Evolutionary conservation across 768 basidiomycete genomes (phyloP).

Genomic region (Roridomyces roridus): DNA sequence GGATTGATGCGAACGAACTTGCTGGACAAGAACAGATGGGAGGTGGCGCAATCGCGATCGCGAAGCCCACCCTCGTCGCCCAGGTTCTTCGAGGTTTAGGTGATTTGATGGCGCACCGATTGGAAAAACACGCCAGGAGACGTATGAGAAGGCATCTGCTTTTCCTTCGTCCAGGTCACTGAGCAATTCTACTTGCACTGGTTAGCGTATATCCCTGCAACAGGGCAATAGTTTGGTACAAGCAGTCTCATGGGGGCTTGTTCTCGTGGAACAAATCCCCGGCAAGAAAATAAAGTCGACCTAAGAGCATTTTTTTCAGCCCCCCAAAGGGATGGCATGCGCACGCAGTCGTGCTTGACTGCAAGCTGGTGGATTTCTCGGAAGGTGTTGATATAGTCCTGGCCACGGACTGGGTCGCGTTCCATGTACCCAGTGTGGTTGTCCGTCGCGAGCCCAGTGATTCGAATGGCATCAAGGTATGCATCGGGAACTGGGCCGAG

Average conservation of each 20-base stretch:
- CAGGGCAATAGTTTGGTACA: conserved; percentile 89
- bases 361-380: conserved; percentile 92
- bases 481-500: too few species aligned
- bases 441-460: conserved; percentile 93
- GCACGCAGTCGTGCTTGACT: conserved; percentile 83
- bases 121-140: conserved; percentile 21
- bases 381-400: conserved; percentile 96
- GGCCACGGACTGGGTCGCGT: conserved; percentile 91
- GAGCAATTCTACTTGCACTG: conserved; percentile 88
- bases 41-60: too few species aligned
- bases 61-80: too few species aligned
- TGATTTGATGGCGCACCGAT: too few species aligned
- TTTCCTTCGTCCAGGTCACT: conserved; percentile 94
- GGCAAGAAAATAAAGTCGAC: conserved; percentile 95
- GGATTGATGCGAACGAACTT: too few species aligned
- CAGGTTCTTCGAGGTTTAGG: too few species aligned
- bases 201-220: conserved; percentile 90
- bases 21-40: too few species aligned
- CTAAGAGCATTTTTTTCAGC: conserved; percentile 45
- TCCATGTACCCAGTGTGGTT: conserved; percentile 96
- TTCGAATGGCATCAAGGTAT: conserved; percentile 71
- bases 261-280: conserved; percentile 99
- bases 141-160: conserved; percentile 82
- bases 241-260: conserved; percentile 86
- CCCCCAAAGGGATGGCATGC: conserved; percentile 34